Conservation (phyloP, 169 alveolate species). For the Plasmodium inui region DNA sequence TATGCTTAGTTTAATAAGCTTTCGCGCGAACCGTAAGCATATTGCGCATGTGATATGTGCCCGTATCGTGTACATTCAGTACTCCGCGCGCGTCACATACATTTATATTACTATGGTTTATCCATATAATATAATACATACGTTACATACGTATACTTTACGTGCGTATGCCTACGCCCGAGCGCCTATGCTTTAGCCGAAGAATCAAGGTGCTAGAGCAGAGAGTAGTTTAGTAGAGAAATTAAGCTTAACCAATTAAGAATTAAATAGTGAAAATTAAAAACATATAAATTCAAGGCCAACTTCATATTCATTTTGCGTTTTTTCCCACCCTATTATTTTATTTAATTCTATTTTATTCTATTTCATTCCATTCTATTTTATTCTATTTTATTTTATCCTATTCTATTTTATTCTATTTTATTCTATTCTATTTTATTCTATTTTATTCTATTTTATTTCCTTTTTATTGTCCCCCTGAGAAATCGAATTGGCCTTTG, state of each 20-base stretch:
- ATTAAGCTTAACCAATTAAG: background rate
- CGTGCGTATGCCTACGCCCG: background rate
- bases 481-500: background rate
- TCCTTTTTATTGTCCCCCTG: background rate
- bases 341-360: background rate
- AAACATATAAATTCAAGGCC: background rate
- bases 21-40: background rate
- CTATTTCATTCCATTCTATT: too few relatives aligned
- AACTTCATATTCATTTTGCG: background rate
- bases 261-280: slow-evolving; percentile 6
- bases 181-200: background rate
- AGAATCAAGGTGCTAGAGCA: background rate
- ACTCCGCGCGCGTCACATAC: background rate
- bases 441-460: background rate
- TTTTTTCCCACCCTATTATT: background rate
- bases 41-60: background rate
- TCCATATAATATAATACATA: background rate
- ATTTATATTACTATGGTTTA: background rate
- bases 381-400: background rate
- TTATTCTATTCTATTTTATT: background rate
- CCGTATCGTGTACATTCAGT: background rate
- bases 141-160: background rate
- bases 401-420: background rate
- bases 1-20: background rate
- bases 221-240: background rate